phyloP scores from a whole-genome alignment of 495 filamentous ascomycete genomes.

The Wilcoxina mikolae region DNA sequence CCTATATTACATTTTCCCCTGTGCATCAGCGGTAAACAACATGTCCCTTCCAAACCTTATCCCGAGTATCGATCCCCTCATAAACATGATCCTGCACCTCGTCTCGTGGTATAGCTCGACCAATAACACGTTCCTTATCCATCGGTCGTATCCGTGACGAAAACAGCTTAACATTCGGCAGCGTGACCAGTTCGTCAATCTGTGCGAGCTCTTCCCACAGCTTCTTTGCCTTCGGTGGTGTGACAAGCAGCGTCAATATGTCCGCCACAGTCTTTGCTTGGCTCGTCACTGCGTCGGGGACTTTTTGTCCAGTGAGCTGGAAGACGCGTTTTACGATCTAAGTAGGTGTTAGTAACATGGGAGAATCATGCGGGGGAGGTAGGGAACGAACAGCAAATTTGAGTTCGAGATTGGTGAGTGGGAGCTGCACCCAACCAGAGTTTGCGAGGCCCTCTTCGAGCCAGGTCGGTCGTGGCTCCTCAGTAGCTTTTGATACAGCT shows the following conservation, averaged over 20 bases:
- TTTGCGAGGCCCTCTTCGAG: slow-evolving; percentile 8
- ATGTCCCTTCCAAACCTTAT: not conserved
- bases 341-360: not conserved
- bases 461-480: not conserved
- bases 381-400: slow-evolving; percentile 2
- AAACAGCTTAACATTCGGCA: slow-evolving; percentile 59
- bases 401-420: not conserved
- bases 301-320: slow-evolving; percentile 56
- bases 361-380: not conserved
- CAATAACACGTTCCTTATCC: slow-evolving; percentile 59
- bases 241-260: slow-evolving; percentile 40
- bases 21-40: not conserved
- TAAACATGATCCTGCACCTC: slow-evolving; percentile 46
- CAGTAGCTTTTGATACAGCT: not conserved
- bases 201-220: slow-evolving; percentile 32
- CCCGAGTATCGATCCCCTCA: slow-evolving; percentile 2
- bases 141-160: slow-evolving; percentile 45
- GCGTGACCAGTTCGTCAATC: slow-evolving; percentile 32
- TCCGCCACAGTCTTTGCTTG: slow-evolving; percentile 39
- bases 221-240: slow-evolving; percentile 46
- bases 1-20: slow-evolving; percentile 1
- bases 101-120: slow-evolving; percentile 74
- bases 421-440: not conserved
- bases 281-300: slow-evolving; percentile 52
- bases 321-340: slow-evolving; percentile 39